A percentile compares a stretch with the other conserved stretches of the same genome.
Evolutionary conservation across 1,284 basidiomycete genomes (phyloP).

Genomic region (Rhodotorula mucilaginosa): DNA sequence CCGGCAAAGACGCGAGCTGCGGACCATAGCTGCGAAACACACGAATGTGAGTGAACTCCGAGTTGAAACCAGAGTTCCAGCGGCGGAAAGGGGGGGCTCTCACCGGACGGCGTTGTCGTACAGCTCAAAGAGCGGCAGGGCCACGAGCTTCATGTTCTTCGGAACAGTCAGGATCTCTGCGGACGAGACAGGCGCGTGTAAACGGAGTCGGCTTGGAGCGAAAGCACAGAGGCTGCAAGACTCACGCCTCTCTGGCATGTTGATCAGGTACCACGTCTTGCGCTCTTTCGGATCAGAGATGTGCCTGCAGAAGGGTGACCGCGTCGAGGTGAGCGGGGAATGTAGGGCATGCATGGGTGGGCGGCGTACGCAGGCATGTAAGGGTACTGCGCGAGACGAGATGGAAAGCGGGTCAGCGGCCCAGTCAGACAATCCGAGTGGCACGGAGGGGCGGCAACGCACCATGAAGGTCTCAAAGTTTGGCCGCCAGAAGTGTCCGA

Average conservation of each 20-base stretch:
- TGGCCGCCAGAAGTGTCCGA: conserved; percentile 95
- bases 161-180: conserved; percentile 91
- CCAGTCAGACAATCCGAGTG: background rate
- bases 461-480: conserved; percentile 99
- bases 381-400: conserved; percentile 68
- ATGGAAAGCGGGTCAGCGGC: background rate
- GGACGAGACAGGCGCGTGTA: conserved; percentile 6
- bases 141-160: conserved; percentile 95
- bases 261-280: conserved; percentile 92
- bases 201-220: background rate
- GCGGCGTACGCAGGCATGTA: conserved; percentile 71
- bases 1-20: conserved; percentile 89
- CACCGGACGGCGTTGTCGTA: conserved; percentile 93
- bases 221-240: conserved; percentile 31
- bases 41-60: background rate
- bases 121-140: conserved; percentile 80
- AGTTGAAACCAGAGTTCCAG: background rate
- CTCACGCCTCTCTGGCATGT: conserved; percentile 89
- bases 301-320: conserved; percentile 54
- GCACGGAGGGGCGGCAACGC: conserved; percentile 44
- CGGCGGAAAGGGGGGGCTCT: background rate
- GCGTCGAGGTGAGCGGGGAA: background rate
- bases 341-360: background rate
- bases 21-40: conserved; percentile 66
- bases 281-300: conserved; percentile 97